Evolutionary conservation across 768 basidiomycete species (phyloP).

Genomic region (Trametes cinnabarina): DNA sequence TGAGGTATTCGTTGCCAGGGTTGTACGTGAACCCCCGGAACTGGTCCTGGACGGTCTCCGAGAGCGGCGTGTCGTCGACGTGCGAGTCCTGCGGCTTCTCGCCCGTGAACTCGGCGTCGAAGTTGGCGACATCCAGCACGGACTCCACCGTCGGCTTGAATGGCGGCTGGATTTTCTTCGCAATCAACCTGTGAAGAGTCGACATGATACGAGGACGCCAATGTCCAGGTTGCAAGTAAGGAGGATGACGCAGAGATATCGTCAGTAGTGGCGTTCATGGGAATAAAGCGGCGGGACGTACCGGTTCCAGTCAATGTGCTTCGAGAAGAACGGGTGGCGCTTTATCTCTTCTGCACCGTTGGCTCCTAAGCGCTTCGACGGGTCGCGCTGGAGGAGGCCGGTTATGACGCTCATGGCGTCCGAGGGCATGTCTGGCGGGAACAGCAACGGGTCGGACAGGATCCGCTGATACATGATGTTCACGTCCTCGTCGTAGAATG

Average conservation of each 20-base stretch:
- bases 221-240: too few relatives aligned
- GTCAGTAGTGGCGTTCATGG: neutral
- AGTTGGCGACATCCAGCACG: conserved; percentile 93
- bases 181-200: conserved; percentile 71
- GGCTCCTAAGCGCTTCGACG: conserved; percentile 80
- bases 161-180: conserved; percentile 94
- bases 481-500: conserved; percentile 98
- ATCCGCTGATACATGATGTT: conserved; percentile 98
- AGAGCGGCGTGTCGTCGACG: conserved; percentile 88
- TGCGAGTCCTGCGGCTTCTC: conserved; percentile 95
- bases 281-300: conserved; percentile 32
- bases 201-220: too few relatives aligned
- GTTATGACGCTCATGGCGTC: conserved; percentile 91
- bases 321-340: conserved; percentile 91
- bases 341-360: conserved; percentile 96
- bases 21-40: conserved; percentile 92
- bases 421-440: conserved; percentile 82
- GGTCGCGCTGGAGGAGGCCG: conserved; percentile 86
- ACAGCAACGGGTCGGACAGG: conserved; percentile 87
- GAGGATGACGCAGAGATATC: neutral
- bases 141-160: conserved; percentile 98
- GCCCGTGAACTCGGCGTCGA: conserved; percentile 96
- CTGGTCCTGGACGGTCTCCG: conserved; percentile 95
- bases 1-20: conserved; percentile 78
- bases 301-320: conserved; percentile 90